Conservation (phyloP, 2,329 filamentous ascomycete species). For the Lojkania enalia region DNA sequence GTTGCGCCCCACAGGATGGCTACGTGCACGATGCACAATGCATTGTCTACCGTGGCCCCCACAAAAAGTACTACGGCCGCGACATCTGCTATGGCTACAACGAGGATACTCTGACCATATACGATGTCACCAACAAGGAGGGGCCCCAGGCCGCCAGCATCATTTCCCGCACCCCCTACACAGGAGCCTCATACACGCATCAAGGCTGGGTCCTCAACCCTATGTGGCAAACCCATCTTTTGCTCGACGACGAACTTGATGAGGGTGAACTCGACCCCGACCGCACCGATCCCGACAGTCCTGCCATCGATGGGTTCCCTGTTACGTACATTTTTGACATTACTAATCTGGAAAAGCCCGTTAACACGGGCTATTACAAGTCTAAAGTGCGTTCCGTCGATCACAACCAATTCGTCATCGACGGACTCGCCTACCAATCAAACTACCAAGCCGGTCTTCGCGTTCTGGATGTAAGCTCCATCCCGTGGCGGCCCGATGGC, state of each 20-base stretch:
- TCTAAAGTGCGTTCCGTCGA: slow-evolving; percentile 44
- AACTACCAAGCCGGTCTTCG: slow-evolving; percentile 52
- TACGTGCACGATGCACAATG: slow-evolving; percentile 66
- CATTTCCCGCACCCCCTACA: slow-evolving; percentile 55
- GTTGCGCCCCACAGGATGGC: slow-evolving; percentile 59
- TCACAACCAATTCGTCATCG: slow-evolving; percentile 52
- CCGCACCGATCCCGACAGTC: slow-evolving; percentile 27
- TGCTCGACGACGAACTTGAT: slow-evolving; percentile 46
- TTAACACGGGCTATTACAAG: slow-evolving; percentile 50
- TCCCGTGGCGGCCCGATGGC: slow-evolving; percentile 43
- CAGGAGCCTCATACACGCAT: slow-evolving; percentile 57
- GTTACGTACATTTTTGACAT: slow-evolving; percentile 46
- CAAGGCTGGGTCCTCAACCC: slow-evolving; percentile 59
- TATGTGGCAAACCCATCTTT: slow-evolving; percentile 40
- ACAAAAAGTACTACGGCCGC: slow-evolving; percentile 52
- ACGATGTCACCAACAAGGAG: slow-evolving; percentile 51
- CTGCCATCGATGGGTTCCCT: slow-evolving; percentile 39
- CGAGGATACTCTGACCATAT: slow-evolving; percentile 57
- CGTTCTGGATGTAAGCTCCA: slow-evolving; percentile 47
- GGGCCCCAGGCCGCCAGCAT: slow-evolving; percentile 34
- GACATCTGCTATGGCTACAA: slow-evolving; percentile 64
- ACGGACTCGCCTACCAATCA: slow-evolving; percentile 47
- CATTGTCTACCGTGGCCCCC: slow-evolving; percentile 58
- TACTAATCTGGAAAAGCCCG: slow-evolving; percentile 38
- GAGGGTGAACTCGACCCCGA: slow-evolving; percentile 39